phyloP scores from a whole-genome alignment of 2,329 filamentous ascomycete genomes.

The Venturia aucupariae region DNA sequence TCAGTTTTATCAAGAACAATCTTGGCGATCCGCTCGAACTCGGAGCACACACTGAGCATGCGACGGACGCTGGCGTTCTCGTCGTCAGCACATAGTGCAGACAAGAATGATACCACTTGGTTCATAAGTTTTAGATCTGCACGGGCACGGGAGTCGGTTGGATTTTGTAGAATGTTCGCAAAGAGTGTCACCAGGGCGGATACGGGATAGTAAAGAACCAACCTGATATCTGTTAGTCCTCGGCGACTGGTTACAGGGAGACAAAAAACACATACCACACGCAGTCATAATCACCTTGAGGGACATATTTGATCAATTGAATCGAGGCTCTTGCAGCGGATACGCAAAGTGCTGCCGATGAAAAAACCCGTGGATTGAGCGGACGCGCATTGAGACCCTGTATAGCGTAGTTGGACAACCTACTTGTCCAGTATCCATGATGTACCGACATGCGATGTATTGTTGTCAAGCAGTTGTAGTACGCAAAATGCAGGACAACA shows the following conservation, averaged over 20 bases:
- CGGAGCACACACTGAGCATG: conserved; percentile 89
- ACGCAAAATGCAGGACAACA: conserved; percentile 89
- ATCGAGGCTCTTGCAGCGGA: conserved; percentile 89
- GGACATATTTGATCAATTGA: conserved; percentile 88
- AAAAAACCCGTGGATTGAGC: conserved; percentile 88
- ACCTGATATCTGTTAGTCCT: conserved; percentile 40
- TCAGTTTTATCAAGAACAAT: conserved; percentile 87
- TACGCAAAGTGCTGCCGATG: conserved; percentile 85
- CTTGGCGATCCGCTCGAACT: conserved; percentile 90
- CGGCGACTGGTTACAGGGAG: neutral
- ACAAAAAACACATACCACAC: conserved; percentile 61
- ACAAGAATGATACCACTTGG: conserved; percentile 83
- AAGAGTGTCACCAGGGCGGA: conserved; percentile 92
- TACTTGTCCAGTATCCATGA: conserved; percentile 95
- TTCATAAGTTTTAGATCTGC: conserved; percentile 89
- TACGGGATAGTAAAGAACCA: conserved; percentile 94
- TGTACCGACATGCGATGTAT: conserved; percentile 98
- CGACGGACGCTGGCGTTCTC: conserved; percentile 85
- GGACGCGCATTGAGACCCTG: conserved; percentile 86
- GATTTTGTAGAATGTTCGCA: conserved; percentile 93
- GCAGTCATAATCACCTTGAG: conserved; percentile 86
- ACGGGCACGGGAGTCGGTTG: conserved; percentile 75
- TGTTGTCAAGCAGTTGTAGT: conserved; percentile 95
- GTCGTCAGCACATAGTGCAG: conserved; percentile 79
- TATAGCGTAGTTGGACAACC: conserved; percentile 88